A percentile compares a stretch with the other conserved stretches of the same genome.
phyloP scores from a whole-genome alignment of 1,284 basidiomycete species.

The Moesziomyces sp. region DNA sequence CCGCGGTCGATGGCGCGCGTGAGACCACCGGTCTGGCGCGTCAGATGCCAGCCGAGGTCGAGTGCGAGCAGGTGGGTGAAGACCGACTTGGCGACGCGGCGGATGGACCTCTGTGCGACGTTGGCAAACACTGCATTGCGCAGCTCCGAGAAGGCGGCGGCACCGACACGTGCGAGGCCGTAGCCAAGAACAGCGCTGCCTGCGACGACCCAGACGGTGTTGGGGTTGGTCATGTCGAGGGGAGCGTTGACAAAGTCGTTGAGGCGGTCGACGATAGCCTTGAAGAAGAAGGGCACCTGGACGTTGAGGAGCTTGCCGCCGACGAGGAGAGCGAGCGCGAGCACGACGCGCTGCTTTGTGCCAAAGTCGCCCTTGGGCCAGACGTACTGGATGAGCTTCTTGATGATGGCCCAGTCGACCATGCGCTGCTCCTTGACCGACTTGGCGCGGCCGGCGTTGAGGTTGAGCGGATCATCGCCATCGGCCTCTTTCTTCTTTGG shows the following conservation, averaged over 20 bases:
- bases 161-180: conserved; percentile 87
- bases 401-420: conserved; percentile 73
- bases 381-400: conserved; percentile 72
- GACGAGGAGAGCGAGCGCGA: conserved; percentile 84
- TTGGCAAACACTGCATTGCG: conserved; percentile 96
- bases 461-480: conserved; percentile 55
- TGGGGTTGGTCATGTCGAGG: conserved; percentile 78
- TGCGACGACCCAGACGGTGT: conserved; percentile 89
- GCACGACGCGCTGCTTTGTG: conserved; percentile 78
- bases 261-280: conserved; percentile 85
- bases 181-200: conserved; percentile 91
- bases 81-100: conserved; percentile 90
- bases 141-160: conserved; percentile 89
- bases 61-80: conserved; percentile 91
- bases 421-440: conserved; percentile 54
- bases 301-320: conserved; percentile 93
- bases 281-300: conserved; percentile 96
- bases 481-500: conserved; percentile 36
- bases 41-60: conserved; percentile 91
- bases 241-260: conserved; percentile 71
- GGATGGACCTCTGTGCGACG: conserved; percentile 92
- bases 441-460: conserved; percentile 38
- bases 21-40: conserved; percentile 92
- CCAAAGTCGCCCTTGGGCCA: conserved; percentile 73
- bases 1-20: conserved; percentile 96